A percentile compares a stretch with the other conserved stretches of the same genome.
Evolutionary conservation across 169 alveolate species (phyloP).

Genomic region (Eimeria tenella): DNA sequence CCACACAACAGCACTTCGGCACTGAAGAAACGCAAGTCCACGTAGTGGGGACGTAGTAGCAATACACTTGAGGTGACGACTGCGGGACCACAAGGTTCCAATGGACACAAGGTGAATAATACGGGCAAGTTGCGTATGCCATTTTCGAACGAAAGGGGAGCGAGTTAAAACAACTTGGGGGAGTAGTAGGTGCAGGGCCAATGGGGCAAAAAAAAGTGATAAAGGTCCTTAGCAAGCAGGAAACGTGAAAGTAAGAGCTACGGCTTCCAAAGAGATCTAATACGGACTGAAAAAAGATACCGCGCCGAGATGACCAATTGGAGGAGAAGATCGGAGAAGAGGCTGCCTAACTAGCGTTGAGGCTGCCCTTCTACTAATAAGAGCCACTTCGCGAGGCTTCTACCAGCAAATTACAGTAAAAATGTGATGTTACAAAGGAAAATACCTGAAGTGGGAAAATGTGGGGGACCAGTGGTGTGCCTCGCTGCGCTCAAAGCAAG

Average conservation of each 20-base stretch:
- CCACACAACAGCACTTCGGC: conserved; percentile 21
- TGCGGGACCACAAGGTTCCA: conserved; percentile 38
- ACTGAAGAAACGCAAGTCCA: conserved; percentile 16
- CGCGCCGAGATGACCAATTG: not conserved
- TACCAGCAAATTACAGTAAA: not conserved
- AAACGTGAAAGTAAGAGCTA: not conserved
- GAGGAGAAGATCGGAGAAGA: not conserved
- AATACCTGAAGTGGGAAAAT: not conserved
- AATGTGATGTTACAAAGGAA: not conserved
- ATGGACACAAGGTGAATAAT: conserved; percentile 4
- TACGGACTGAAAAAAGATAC: not conserved
- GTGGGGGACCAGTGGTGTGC: conserved; percentile 30
- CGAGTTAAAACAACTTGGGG: not conserved
- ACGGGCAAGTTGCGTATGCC: conserved; percentile 23
- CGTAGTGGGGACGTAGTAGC: conserved; percentile 34
- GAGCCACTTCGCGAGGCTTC: not conserved
- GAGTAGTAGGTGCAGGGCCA: not conserved
- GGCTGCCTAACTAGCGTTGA: not conserved
- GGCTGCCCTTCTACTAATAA: not conserved
- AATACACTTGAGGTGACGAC: conserved; percentile 34
- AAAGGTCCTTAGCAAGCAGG: not conserved
- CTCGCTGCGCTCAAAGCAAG: not conserved
- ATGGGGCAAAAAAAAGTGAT: not conserved
- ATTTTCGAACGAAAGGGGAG: not conserved
- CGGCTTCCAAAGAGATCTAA: too few species aligned